phyloP scores from a whole-genome alignment of 2,329 filamentous ascomycete genomes.

The Pyrenophora graminea region DNA sequence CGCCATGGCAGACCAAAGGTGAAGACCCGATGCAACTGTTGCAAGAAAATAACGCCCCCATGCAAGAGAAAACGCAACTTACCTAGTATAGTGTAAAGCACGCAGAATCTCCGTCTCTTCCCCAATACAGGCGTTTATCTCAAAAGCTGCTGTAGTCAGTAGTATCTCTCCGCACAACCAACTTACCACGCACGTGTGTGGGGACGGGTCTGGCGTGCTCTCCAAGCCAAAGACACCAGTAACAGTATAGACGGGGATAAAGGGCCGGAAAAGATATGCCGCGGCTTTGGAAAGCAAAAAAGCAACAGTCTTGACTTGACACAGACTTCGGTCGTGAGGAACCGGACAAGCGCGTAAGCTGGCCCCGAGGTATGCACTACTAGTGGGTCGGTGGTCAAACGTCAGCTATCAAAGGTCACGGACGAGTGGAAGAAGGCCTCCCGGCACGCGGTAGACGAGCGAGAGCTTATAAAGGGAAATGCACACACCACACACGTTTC shows the following conservation, averaged over 20 bases:
- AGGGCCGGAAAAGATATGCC: slow-evolving; percentile 36
- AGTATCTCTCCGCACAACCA: slow-evolving; percentile 14
- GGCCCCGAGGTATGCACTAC: slow-evolving; percentile 35
- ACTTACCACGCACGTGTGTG: slow-evolving; percentile 29
- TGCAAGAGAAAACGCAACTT: slow-evolving; percentile 35
- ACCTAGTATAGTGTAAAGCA: slow-evolving; percentile 33
- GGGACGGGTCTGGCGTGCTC: slow-evolving; percentile 8
- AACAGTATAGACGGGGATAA: slow-evolving; percentile 21
- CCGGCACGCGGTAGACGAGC: slow-evolving; percentile 28
- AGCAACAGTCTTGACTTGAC: slow-evolving; percentile 13
- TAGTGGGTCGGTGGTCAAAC: slow-evolving; percentile 21
- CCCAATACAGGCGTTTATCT: slow-evolving; percentile 1
- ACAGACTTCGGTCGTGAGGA: slow-evolving; percentile 44
- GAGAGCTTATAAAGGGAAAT: slow-evolving; percentile 19
- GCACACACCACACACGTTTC: slow-evolving; percentile 17
- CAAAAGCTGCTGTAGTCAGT: slow-evolving; percentile 33
- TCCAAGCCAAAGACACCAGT: slow-evolving; percentile 2
- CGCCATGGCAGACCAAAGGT: slow-evolving; percentile 30
- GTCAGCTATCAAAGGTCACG: slow-evolving; percentile 37
- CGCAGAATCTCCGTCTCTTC: slow-evolving; percentile 10
- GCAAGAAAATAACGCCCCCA: slow-evolving; percentile 15
- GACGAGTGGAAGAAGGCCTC: slow-evolving; percentile 47
- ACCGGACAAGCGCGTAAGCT: slow-evolving; percentile 26
- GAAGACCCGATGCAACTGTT: slow-evolving; percentile 27
- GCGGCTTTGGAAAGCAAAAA: slow-evolving; percentile 12